Conservation (phyloP, 106 monocot genomes). For the Acorus gramineus region DNA sequence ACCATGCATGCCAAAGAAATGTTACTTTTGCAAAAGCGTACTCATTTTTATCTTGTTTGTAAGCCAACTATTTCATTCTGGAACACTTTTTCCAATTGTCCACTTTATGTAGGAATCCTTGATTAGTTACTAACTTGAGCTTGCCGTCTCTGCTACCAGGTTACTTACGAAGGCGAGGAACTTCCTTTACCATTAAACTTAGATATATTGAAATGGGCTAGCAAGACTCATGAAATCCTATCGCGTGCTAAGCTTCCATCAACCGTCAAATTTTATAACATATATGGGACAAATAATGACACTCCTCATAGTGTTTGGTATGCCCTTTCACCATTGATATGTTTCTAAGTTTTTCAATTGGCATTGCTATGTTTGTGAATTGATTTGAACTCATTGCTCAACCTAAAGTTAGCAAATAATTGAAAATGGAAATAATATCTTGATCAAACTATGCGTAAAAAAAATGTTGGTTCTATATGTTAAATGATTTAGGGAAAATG, state of each 20-base stretch:
- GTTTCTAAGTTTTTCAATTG: constrained; percentile 4
- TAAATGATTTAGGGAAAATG: too few species aligned
- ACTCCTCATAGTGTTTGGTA: constrained; percentile 94
- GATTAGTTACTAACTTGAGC: not conserved
- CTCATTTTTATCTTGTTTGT: too few species aligned
- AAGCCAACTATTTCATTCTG: too few species aligned
- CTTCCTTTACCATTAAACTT: constrained; percentile 74
- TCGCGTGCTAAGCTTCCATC: constrained; percentile 69
- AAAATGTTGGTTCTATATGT: too few species aligned
- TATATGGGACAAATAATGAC: constrained; percentile 70
- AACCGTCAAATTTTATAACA: constrained; percentile 80
- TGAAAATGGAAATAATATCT: too few species aligned
- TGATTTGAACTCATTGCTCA: too few species aligned
- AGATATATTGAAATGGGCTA: constrained; percentile 84
- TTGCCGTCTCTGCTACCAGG: constrained; percentile 29
- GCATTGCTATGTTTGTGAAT: not conserved
- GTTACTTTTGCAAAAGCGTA: too few species aligned
- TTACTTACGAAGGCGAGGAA: constrained; percentile 47
- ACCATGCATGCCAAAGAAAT: too few species aligned
- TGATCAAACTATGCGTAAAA: too few species aligned
- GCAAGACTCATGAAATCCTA: constrained; percentile 66
- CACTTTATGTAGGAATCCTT: too few species aligned
- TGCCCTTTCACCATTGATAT: not conserved
- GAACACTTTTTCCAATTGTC: too few species aligned
- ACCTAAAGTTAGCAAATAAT: too few species aligned